A percentile compares a stretch with the other conserved stretches of the same genome.
These are phyloP conservation scores for Plasmodium gallinaceum DNA, from an alignment of 169 alveolate species.

Conservation along the genomic window DNA sequence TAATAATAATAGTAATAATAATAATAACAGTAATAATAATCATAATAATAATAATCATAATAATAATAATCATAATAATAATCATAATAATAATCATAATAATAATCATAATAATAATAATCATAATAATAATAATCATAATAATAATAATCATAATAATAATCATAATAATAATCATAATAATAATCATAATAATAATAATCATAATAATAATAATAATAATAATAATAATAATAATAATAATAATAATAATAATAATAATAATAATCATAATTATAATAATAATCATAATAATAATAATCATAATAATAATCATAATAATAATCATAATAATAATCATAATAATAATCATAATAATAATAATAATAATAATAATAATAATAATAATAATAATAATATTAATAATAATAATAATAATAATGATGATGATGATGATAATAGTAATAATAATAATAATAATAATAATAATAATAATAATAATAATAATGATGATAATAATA, in stretches of 20 bases:
- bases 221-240: background rate
- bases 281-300: background rate
- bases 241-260: background rate
- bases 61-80: background rate
- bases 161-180: background rate
- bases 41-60: background rate
- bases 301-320: background rate
- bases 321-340: background rate
- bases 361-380: background rate
- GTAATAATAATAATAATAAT: background rate
- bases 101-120: background rate
- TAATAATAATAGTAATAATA: background rate
- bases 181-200: background rate
- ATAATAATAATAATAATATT: background rate
- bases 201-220: background rate
- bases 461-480: conserved; percentile 2
- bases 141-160: background rate
- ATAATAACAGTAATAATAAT: background rate
- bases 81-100: background rate
- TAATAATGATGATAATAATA: background rate
- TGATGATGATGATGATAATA: background rate
- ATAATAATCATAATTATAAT: background rate
- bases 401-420: background rate
- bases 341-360: conserved; percentile 16
- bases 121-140: conserved; percentile 18